Evolutionary conservation across 1,139 yeast species (phyloP), one percentile per base, ranked within the genome.

Genomic region (Debaryomyces nepalensis): DNA sequence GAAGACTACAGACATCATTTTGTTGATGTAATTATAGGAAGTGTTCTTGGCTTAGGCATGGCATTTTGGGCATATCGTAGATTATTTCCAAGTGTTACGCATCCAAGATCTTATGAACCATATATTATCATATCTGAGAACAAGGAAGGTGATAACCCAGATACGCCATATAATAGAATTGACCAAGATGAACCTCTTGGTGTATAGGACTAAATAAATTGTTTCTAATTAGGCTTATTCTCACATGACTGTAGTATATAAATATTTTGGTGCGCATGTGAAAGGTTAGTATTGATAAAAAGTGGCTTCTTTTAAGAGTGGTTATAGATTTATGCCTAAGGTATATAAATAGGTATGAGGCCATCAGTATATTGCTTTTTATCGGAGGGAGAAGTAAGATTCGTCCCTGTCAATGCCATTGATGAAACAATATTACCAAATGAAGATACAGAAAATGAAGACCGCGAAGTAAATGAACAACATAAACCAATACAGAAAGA

Each of bases 1-100:
- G 82, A 84, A 55, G 96, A 87, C 62, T 87, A 86, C 59, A 75
- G 91, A 60, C 95, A 86, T 56, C 91, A 85, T 59, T 84, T 84
- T 51, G 68, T 82, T 9, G 95, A 87, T 61, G 79, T 87, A 2
- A 48, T 82, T 0, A 54, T 79, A 22, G 95, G 95, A 1, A 70
- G 82, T 33, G 19, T 66, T 1, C 54, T 86, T 5, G 95, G 93
- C 0, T 36, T 56, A 7, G 35, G 45, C 11, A 54, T 71, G 29
- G 72, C 68, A 1, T 42, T 40, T 15, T 70, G 74, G 74, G 62
- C 68, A 36, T 73, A 73, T 55, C 63, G 64, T 46, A 54, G 75
- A 26, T 57, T 68, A 33, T 73, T 71, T 51, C 74, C 75, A 4
- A 21, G 46, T 4, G 42, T 67, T 27, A 32, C 45, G 4, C 47